A percentile compares a stretch with the other conserved stretches of the same genome.
phyloP scores from a whole-genome alignment of 192 early-diverging fungal species.

The Rhizoclosmatium sp. region DNA sequence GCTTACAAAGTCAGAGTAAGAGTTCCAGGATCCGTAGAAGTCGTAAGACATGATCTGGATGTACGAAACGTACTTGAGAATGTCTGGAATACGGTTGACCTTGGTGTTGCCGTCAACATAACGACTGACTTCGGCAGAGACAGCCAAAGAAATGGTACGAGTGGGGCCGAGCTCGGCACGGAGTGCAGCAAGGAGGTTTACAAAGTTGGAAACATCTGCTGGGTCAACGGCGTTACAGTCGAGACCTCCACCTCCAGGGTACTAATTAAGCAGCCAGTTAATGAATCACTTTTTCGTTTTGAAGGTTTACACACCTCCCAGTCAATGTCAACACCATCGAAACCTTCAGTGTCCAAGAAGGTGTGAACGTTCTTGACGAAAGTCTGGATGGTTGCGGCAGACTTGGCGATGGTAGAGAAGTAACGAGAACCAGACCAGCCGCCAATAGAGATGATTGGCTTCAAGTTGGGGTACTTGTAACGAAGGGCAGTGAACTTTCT shows the following conservation, averaged over 20 bases:
- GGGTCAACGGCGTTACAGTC: constrained; percentile 5
- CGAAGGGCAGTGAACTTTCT: neutral
- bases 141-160: constrained; percentile 14
- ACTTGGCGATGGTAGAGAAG: constrained; percentile 2
- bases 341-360: neutral
- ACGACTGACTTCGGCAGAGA: neutral
- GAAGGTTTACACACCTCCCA: neutral
- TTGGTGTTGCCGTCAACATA: neutral
- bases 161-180: constrained; percentile 20
- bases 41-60: constrained; percentile 28
- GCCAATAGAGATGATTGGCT: constrained; percentile 10
- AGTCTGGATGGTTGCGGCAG: neutral
- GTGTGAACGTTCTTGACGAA: constrained; percentile 8
- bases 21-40: constrained; percentile 23
- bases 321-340: constrained; percentile 21
- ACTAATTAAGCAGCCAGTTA: neutral
- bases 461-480: constrained; percentile 22
- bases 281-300: too few relatives aligned
- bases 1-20: constrained; percentile 4
- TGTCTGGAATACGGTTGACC: neutral
- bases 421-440: constrained; percentile 16
- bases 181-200: neutral
- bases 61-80: constrained; percentile 14
- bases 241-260: constrained; percentile 16
- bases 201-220: constrained; percentile 4